Evolutionary conservation across 2,329 filamentous ascomycete species (phyloP).

Genomic region (Microcyclospora pomicola): DNA sequence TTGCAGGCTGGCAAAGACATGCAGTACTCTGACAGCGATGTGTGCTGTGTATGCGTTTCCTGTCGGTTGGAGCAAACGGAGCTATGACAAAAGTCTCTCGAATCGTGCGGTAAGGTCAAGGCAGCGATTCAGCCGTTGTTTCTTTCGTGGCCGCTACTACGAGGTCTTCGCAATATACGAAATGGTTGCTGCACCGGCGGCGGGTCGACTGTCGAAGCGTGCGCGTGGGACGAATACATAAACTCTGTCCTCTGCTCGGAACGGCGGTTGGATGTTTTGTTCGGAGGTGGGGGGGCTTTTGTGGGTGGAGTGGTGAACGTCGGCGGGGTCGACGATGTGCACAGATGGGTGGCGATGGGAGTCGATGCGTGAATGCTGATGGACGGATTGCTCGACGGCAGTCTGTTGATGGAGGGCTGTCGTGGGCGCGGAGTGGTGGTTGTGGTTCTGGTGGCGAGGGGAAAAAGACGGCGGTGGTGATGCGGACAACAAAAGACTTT

Average conservation of each 20-base stretch:
- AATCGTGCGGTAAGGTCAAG: no score
- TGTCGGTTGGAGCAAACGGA: not conserved
- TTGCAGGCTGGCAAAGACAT: slow-evolving; percentile 40
- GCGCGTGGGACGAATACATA: slow-evolving; percentile 98
- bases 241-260: slow-evolving; percentile 37
- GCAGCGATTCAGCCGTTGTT: slow-evolving; percentile 63
- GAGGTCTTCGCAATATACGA: slow-evolving; percentile 89
- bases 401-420: slow-evolving; percentile 3
- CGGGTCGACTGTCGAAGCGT: slow-evolving; percentile 87
- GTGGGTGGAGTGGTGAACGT: slow-evolving; percentile 7
- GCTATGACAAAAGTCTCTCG: not conserved
- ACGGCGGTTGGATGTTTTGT: not conserved
- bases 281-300: slow-evolving; percentile 3
- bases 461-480: not conserved
- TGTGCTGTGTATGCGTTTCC: slow-evolving; percentile 5
- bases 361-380: slow-evolving; percentile 4
- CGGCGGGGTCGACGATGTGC: slow-evolving; percentile 6
- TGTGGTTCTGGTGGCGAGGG: not conserved
- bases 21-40: slow-evolving; percentile 27
- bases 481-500: no score
- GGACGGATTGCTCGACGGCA: slow-evolving; percentile 3
- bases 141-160: slow-evolving; percentile 67
- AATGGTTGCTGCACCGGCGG: slow-evolving; percentile 80
- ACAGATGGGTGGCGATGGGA: slow-evolving; percentile 1
- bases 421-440: slow-evolving; percentile 3